Conservation (phyloP, 805 yeast genomes). For the Pichia phayaonensis region DNA sequence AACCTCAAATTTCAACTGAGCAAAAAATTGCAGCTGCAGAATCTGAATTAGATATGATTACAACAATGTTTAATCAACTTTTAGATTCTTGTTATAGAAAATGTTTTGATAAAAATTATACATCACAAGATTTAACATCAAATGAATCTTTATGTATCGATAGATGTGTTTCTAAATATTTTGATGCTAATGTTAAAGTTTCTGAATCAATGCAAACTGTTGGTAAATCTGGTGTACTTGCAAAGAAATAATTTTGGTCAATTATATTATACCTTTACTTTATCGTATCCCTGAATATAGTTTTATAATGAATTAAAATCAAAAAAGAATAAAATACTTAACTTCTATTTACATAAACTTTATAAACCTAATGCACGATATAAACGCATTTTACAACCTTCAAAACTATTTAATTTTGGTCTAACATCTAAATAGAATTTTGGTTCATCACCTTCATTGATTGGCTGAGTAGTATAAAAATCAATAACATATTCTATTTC, state of each 20-base stretch:
- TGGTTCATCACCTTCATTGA: constrained; percentile 39
- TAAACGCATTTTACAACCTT: constrained; percentile 70
- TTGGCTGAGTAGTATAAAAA: constrained; percentile 43
- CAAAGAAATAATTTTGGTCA: constrained; percentile 8
- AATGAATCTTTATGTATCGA: constrained; percentile 83
- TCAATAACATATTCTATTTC: constrained; percentile 88
- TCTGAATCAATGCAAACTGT: constrained; percentile 57
- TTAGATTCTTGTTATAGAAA: constrained; percentile 85
- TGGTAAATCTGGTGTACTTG: constrained; percentile 30
- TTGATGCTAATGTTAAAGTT: constrained; percentile 88
- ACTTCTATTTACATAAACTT: background rate
- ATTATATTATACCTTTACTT: background rate
- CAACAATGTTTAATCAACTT: constrained; percentile 91
- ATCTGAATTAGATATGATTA: constrained; percentile 93
- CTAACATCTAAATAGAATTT: constrained; percentile 79
- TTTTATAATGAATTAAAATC: background rate
- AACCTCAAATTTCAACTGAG: constrained; percentile 66
- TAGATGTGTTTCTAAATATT: constrained; percentile 93
- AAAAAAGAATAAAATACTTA: background rate
- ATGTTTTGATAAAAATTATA: constrained; percentile 64
- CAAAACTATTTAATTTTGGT: constrained; percentile 77
- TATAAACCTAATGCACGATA: constrained; percentile 50
- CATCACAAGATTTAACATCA: constrained; percentile 68
- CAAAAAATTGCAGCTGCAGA: constrained; percentile 88
- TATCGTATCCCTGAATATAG: constrained; percentile 8